A percentile compares a stretch with the other conserved stretches of the same genome.
phyloP scores from a whole-genome alignment of 1,284 basidiomycete species.

The Tilletiopsis washingtonensis region DNA sequence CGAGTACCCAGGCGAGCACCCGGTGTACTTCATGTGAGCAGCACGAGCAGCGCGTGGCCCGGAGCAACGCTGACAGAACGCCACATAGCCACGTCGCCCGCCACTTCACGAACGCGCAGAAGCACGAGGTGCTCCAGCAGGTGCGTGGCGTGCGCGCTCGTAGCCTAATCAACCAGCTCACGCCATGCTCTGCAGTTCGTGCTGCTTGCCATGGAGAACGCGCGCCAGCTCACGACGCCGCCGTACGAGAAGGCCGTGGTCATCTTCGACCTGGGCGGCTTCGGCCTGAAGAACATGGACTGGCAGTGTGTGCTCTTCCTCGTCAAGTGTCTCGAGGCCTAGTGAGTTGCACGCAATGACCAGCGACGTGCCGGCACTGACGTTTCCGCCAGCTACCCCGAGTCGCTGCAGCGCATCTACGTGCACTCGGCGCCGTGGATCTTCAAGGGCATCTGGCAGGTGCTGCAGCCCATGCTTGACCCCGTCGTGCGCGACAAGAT shows the following conservation, averaged over 20 bases:
- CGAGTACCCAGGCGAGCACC: conserved; percentile 34
- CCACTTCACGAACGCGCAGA: conserved; percentile 45
- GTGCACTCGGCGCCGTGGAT: conserved; percentile 46
- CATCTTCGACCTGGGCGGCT: conserved; percentile 45
- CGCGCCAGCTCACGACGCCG: conserved; percentile 38
- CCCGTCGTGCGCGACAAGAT: conserved; percentile 46
- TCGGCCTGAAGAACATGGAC: conserved; percentile 48
- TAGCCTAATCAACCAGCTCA: too few species aligned
- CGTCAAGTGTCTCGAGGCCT: conserved; percentile 46
- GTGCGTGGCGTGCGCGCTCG: too few species aligned
- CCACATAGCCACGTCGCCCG: conserved; percentile 34
- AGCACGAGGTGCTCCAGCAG: conserved; percentile 44
- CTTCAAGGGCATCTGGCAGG: conserved; percentile 47
- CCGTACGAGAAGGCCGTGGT: conserved; percentile 43
- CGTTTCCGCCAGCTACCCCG: conserved; percentile 25
- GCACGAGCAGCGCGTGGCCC: neutral
- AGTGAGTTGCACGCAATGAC: neutral
- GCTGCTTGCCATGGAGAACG: conserved; percentile 43
- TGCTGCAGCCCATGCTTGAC: conserved; percentile 45
- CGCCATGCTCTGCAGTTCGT: too few species aligned
- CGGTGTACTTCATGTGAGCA: conserved; percentile 40
- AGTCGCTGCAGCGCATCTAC: conserved; percentile 46
- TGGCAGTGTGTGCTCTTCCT: conserved; percentile 46
- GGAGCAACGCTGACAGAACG: neutral
- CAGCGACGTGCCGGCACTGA: neutral